Percentiles rank a stretch among this genome's conserved stretches.
Evolutionary conservation across 352 stramenopile species (phyloP).

Genomic region (Globisporangium paddicum): DNA sequence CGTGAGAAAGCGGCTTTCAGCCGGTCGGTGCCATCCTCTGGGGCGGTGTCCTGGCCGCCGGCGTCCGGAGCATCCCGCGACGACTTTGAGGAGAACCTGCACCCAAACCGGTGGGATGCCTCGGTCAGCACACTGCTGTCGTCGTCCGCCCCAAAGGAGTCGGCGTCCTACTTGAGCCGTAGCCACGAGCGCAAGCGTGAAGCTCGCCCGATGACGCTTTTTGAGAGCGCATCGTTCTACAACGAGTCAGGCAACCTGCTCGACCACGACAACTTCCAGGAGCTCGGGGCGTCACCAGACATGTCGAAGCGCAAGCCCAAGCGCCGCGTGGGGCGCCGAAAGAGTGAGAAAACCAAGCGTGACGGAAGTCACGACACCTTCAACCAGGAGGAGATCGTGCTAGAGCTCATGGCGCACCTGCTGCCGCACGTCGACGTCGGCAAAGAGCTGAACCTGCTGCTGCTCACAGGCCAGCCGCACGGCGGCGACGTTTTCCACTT

Average conservation of each 20-base stretch:
- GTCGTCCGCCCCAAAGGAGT: conserved; percentile 29
- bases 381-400: conserved; percentile 57
- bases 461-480: conserved; percentile 39
- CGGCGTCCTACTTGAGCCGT: conserved; percentile 14
- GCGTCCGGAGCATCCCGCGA: conserved; percentile 14
- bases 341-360: conserved; percentile 40
- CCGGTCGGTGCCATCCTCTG: conserved; percentile 31
- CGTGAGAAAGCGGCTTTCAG: conserved; percentile 21
- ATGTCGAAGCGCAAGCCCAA: conserved; percentile 31
- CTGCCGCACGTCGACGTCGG: conserved; percentile 70
- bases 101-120: conserved; percentile 20
- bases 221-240: conserved; percentile 75
- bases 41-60: conserved; percentile 50
- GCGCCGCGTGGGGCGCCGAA: conserved; percentile 56
- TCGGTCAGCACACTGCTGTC: conserved; percentile 8
- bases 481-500: conserved; percentile 67
- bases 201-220: conserved; percentile 65
- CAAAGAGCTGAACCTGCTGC: conserved; percentile 70
- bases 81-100: conserved; percentile 27
- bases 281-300: conserved; percentile 54
- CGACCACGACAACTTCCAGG: conserved; percentile 67
- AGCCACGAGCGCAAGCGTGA: conserved; percentile 35
- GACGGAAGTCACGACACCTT: conserved; percentile 24
- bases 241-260: conserved; percentile 68
- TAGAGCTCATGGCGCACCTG: conserved; percentile 71